These are phyloP conservation scores for Tetraselmis striata DNA, from an alignment of 139 green algal genomes.

Conservation along the genomic window DNA sequence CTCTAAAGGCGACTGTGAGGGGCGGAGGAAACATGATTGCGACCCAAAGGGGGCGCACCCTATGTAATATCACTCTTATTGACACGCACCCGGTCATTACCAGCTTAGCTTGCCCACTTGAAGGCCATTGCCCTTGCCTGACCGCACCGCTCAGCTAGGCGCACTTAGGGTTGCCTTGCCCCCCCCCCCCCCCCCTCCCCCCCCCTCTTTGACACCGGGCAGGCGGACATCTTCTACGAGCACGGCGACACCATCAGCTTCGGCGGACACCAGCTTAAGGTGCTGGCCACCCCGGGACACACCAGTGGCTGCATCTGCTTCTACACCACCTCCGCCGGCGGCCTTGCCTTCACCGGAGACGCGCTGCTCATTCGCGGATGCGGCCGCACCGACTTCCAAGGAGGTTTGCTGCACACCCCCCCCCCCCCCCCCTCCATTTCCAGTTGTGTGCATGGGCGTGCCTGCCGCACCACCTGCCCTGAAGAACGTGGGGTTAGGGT, in stretches of 20 bases:
- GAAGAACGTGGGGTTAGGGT: too few relatives aligned
- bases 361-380: constrained; percentile 57
- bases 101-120: too few relatives aligned
- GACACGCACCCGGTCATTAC: too few relatives aligned
- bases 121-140: too few relatives aligned
- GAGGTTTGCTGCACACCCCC: constrained; percentile 9
- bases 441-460: neutral
- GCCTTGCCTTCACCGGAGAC: constrained; percentile 54
- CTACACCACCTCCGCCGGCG: constrained; percentile 15
- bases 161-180: neutral
- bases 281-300: constrained; percentile 43
- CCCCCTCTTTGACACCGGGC: neutral
- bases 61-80: too few relatives aligned
- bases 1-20: too few relatives aligned
- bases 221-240: constrained; percentile 19
- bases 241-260: constrained; percentile 6
- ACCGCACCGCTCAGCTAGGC: neutral
- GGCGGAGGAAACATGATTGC: too few relatives aligned
- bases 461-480: too few relatives aligned
- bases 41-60: too few relatives aligned
- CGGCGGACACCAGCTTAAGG: constrained; percentile 6
- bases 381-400: constrained; percentile 65
- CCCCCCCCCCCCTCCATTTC: neutral
- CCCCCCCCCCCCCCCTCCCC: neutral
- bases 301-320: constrained; percentile 53